Percentiles rank a stretch among this genome's conserved stretches.
phyloP scores from a whole-genome alignment of 78 protist species.

The Emiliania huxleyi region DNA sequence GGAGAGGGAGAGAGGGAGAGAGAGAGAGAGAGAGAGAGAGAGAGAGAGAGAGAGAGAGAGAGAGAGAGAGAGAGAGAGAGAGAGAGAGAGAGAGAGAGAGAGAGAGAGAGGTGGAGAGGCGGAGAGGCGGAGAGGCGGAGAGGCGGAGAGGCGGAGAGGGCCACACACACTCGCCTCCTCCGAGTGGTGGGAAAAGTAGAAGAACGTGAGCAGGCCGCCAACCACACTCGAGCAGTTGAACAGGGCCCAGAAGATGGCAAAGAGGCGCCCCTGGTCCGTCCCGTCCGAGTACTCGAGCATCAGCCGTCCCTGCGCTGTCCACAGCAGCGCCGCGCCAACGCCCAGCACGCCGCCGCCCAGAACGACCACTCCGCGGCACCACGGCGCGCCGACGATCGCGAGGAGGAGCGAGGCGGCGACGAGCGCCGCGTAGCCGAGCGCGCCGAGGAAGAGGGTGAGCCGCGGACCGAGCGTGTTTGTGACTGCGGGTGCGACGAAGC shows the following conservation, averaged over 20 bases:
- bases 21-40: too few relatives aligned
- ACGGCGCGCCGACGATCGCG: neutral
- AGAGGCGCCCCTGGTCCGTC: neutral
- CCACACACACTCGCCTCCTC: too few relatives aligned
- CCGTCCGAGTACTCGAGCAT: neutral
- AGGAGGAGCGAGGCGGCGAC: neutral
- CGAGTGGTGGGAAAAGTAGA: neutral
- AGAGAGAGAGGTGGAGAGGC: too few relatives aligned
- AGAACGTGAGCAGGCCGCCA: neutral
- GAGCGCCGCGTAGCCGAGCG: neutral
- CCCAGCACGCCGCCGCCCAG: neutral
- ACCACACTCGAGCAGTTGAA: neutral
- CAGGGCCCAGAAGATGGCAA: neutral
- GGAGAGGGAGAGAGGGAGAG: too few relatives aligned
- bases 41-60: too few relatives aligned
- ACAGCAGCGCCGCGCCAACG: neutral
- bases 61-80: too few relatives aligned
- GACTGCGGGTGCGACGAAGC: neutral
- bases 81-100: too few relatives aligned
- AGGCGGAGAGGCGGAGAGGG: too few relatives aligned
- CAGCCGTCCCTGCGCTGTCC: conserved; percentile 6
- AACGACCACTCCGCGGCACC: neutral
- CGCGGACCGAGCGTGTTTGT: neutral
- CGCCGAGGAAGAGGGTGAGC: neutral
- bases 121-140: too few relatives aligned